Base-by-base conservation (phyloP, 345 rosid genomes). In the Gossypium herbaceum region DNA sequence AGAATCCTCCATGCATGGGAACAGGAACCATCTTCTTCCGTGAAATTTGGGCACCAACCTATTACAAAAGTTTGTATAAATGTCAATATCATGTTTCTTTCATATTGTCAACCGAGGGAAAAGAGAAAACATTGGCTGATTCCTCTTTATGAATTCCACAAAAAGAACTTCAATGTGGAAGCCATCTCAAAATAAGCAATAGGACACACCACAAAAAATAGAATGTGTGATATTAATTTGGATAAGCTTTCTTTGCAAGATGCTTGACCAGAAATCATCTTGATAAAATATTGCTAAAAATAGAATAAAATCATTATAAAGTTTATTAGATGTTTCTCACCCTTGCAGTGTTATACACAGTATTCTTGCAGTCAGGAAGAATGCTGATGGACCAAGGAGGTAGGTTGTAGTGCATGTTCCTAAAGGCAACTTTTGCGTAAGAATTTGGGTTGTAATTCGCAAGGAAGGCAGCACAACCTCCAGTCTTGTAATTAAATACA, bases 301-400 rank as follows among this genome's bases (percentile, higher is more conserved):
- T 25, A 15, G 9, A 61, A 22, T 2, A 57, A 51, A 69, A 34
- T 10, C 22, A 24, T 39, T 62, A 16, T 16, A 8, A 68, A 63
- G 68, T 70, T 17, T 12, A n/a, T 29, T 41, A 19, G 34, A 45
- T 58, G 2, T 39, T 73, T 72, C 89, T 85, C 73, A 93, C 99
- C 90, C 97, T 87, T 78, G 98, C 99, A 64, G 99, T 96, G 87
- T 96, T 93, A 86, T 93, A 96, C 50, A 86, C 97, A 2, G 98
- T 96, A 84, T 91, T 93, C 88, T 90, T 90, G 93, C 99, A 96
- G 85, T 93, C 98, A 15, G 98, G 98, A 68, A 96, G 97, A 81
- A 96, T 90, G 85, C 99, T 93, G 69, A 96, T 85, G 77, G 99
- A 93, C 99, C 99, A 96, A 7, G 99, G 97, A 79, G 99, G 99